A percentile compares a stretch with the other conserved stretches of the same genome.
Conservation (phyloP, 2,329 filamentous ascomycete species). For the Aspergillus quadrilineatus region DNA sequence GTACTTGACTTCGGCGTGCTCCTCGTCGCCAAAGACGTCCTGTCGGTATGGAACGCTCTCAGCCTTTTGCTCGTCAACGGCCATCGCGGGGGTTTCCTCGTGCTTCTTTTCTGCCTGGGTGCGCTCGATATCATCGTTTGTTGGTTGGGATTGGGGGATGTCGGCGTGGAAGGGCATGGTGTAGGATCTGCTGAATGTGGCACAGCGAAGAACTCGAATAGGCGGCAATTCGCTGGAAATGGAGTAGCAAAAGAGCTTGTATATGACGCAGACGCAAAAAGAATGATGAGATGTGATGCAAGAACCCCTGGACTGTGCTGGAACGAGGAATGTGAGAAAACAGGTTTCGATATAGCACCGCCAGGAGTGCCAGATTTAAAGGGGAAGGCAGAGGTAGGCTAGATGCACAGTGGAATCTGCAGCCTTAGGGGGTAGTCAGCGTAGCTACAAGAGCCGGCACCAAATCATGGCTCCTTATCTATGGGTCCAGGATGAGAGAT, state of each 20-base stretch:
- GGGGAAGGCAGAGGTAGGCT: neutral
- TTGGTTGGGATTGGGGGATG: neutral
- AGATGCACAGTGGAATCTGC: neutral
- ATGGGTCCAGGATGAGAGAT: neutral
- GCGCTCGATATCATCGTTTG: neutral
- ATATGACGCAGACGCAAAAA: neutral
- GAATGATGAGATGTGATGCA: neutral
- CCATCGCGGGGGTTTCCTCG: neutral
- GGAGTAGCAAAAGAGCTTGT: neutral
- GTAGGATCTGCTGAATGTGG: neutral
- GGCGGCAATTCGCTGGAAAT: too few species aligned
- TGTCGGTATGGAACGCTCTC: slow-evolving; percentile 21
- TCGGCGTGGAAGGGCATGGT: neutral
- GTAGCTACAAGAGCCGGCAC: neutral
- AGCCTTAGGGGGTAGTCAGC: neutral
- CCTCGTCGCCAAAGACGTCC: slow-evolving; percentile 43
- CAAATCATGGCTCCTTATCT: neutral
- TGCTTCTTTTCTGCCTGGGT: neutral
- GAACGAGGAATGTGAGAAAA: neutral
- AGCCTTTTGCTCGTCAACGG: slow-evolving; percentile 24
- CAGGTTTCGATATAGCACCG: neutral
- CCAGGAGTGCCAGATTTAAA: neutral
- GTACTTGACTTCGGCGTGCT: slow-evolving; percentile 49
- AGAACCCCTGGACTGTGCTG: neutral
- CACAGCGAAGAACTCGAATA: too few species aligned